Percentiles rank a stretch among this genome's conserved stretches.
Evolutionary conservation across 2,329 filamentous ascomycete genomes (phyloP).

Genomic region (Microcyclospora tardicrescens): DNA sequence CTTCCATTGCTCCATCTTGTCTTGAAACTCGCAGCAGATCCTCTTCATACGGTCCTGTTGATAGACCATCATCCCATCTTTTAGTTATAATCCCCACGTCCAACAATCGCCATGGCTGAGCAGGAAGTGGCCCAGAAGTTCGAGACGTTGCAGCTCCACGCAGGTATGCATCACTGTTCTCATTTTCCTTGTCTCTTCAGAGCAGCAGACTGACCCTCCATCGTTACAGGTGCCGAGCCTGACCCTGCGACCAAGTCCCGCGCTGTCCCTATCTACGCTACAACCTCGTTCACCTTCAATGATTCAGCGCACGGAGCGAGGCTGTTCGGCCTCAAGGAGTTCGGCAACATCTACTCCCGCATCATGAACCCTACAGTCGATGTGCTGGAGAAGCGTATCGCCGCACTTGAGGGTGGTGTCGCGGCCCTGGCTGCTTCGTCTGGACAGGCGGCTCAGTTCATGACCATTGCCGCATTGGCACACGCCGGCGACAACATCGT

Average conservation of each 20-base stretch:
- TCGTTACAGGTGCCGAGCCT: conserved; percentile 52
- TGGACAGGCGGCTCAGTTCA: conserved; percentile 85
- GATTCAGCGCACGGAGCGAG: conserved; percentile 90
- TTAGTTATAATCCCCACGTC: conserved; percentile 5
- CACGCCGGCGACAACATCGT: conserved; percentile 87
- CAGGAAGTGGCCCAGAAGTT: conserved; percentile 32
- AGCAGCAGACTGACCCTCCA: background rate
- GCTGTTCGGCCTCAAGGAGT: conserved; percentile 92
- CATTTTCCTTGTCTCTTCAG: background rate
- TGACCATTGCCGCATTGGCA: conserved; percentile 73
- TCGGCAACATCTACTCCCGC: conserved; percentile 94
- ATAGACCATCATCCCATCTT: background rate
- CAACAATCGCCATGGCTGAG: conserved; percentile 17
- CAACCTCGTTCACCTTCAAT: conserved; percentile 85
- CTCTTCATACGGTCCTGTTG: too few relatives aligned
- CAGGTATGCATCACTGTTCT: conserved; percentile 23
- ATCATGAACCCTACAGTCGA: conserved; percentile 95
- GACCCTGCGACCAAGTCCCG: conserved; percentile 74
- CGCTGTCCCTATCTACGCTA: conserved; percentile 91
- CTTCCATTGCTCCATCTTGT: too few relatives aligned
- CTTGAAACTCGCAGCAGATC: too few relatives aligned
- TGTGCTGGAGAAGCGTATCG: conserved; percentile 91
- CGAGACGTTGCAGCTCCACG: conserved; percentile 40
- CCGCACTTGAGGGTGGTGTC: conserved; percentile 85
- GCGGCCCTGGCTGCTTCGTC: conserved; percentile 76